Conservation (phyloP, 2,329 filamentous ascomycete species). For the Botrytis hyacinthi region DNA sequence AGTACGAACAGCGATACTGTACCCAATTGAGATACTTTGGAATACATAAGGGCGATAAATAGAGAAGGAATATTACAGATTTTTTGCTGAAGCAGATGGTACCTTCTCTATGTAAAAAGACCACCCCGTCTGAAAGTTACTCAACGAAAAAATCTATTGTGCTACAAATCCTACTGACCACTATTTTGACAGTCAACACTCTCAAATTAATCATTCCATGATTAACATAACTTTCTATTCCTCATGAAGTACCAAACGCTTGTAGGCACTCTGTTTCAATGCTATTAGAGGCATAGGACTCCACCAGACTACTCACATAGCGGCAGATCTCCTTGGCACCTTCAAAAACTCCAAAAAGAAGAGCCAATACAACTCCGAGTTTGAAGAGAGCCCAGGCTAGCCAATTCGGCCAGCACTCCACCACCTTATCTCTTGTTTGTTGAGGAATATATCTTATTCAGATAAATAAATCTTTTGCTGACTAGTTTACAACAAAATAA, state of each 20-base stretch:
- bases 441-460: rapidly evolving
- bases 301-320: neutral
- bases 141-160: no score
- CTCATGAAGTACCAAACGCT: neutral
- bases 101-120: neutral
- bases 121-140: neutral
- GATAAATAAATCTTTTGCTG: no score
- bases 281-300: no score
- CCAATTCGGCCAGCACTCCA: neutral
- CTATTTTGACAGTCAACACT: neutral
- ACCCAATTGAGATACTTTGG: neutral
- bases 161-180: neutral
- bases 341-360: neutral
- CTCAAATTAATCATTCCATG: no score
- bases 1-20: neutral
- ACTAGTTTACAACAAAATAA: no score
- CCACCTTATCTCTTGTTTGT: neutral
- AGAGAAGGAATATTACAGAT: neutral
- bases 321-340: neutral
- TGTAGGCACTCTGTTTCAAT: no score
- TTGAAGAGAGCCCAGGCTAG: neutral
- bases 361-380: neutral
- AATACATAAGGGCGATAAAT: no score
- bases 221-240: neutral
- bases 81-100: neutral